These are phyloP conservation scores for Rhizopus delemar DNA, from an alignment of 371 early-diverging fungal species.

Conservation along the genomic window DNA sequence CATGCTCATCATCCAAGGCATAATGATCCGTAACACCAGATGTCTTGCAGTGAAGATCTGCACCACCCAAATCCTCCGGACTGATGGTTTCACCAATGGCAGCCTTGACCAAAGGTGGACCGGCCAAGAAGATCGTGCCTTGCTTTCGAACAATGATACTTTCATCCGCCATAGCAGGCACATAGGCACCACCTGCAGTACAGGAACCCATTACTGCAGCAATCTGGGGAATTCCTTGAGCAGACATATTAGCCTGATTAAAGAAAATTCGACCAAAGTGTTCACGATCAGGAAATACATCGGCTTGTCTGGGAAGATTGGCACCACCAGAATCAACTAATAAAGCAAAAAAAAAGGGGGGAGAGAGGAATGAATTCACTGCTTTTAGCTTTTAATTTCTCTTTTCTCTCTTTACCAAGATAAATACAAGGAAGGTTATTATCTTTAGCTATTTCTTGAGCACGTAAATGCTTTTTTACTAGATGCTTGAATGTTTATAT, in stretches of 20 bases:
- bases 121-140: slow-evolving; percentile 97
- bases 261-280: slow-evolving; percentile 98
- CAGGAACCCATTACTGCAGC: slow-evolving; percentile 97
- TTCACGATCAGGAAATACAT: slow-evolving; percentile 97
- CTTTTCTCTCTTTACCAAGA: slow-evolving; percentile 56
- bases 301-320: slow-evolving; percentile 92
- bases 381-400: neutral
- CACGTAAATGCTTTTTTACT: slow-evolving; percentile 97
- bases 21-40: slow-evolving; percentile 96
- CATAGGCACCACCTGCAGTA: slow-evolving; percentile 99
- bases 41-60: slow-evolving; percentile 93
- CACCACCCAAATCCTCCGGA: slow-evolving; percentile 96
- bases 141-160: slow-evolving; percentile 94
- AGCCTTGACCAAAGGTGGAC: slow-evolving; percentile 96
- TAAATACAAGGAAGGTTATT: slow-evolving; percentile 96
- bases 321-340: slow-evolving; percentile 96
- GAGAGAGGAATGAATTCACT: too few relatives aligned
- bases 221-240: slow-evolving; percentile 89
- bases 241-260: slow-evolving; percentile 91
- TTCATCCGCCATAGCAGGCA: slow-evolving; percentile 98
- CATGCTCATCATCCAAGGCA: slow-evolving; percentile 91
- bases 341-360: too few relatives aligned
- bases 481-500: neutral
- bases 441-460: slow-evolving; percentile 96
- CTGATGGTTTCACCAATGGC: slow-evolving; percentile 96